phyloP scores from a whole-genome alignment of 140 eudicot species.

The Bidens hawaiensis region DNA sequence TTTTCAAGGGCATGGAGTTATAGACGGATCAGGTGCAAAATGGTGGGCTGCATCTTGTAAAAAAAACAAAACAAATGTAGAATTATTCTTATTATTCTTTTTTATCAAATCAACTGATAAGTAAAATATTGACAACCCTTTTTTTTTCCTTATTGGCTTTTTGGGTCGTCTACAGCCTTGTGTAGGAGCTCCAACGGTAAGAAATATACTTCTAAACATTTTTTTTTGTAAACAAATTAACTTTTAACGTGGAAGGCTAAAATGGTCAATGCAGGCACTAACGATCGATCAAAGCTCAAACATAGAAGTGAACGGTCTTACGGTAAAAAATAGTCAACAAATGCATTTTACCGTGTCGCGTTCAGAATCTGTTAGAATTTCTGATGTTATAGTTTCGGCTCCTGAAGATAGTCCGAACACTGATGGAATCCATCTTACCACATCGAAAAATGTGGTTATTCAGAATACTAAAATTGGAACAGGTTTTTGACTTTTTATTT shows the following conservation, averaged over 20 bases:
- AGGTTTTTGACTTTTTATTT: constrained; percentile 42
- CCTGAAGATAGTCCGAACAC: constrained; percentile 99
- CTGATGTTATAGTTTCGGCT: constrained; percentile 58
- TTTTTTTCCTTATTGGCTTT: not conserved
- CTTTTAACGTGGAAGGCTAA: constrained; percentile 11
- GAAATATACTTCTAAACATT: constrained; percentile 16
- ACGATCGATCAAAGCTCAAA: constrained; percentile 36
- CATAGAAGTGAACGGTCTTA: constrained; percentile 39
- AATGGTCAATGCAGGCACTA: constrained; percentile 44
- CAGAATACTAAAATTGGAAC: constrained; percentile 85
- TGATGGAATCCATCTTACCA: constrained; percentile 93
- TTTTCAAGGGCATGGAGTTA: constrained; percentile 85
- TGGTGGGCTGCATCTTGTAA: constrained; percentile 56
- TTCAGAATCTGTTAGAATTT: constrained; percentile 59
- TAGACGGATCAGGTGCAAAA: constrained; percentile 90
- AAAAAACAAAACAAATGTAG: constrained; percentile 40
- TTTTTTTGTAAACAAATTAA: not conserved
- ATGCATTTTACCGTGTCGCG: constrained; percentile 80
- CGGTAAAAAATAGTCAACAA: constrained; percentile 64
- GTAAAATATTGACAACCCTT: constrained; percentile 6
- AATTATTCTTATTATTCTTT: not conserved
- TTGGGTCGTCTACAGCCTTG: constrained; percentile 37
- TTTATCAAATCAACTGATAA: constrained; percentile 8
- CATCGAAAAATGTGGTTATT: constrained; percentile 63
- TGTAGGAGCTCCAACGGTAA: constrained; percentile 72